Base-by-base conservation (phyloP, 176 grass and related monocot species). In the Luzula sylvatica region DNA sequence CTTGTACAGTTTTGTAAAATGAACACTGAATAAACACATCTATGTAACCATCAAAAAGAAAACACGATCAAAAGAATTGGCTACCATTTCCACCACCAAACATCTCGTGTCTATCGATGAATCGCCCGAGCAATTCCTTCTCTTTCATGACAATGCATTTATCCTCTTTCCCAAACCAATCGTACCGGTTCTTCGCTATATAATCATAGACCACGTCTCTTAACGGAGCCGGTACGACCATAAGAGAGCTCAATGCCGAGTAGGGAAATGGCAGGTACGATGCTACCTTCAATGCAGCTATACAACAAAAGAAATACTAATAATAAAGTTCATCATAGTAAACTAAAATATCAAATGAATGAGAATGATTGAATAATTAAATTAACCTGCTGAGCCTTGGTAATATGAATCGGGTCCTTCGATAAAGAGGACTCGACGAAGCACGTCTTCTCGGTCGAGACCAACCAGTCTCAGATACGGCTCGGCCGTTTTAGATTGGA, bases 251-350 rank as follows among this genome's bases (percentile, higher is more conserved):
- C 62, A 88, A 26, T 16, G 43, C 58, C 1, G 80, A 85, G 67
- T 95, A 88, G n/a, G 89, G 89, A 50, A 82, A 86, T 42, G 89
- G 89, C 58, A 95, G 70, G 62, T 95, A 95, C 3, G 76, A 82
- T 51, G 80, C 89, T 35, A 95, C 73, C 65, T 76, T 95, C 18
- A 88, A 57, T 1, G 62, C 83, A 79, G 89, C 83, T 95, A 69
- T 23, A 72, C 17, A 35, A 35, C 9, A 35, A n/a, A n/a, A n/a
- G n/a, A n/a, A n/a, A n/a, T n/a, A n/a, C n/a, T n/a, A n/a, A n/a
- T n/a, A n/a, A n/a, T n/a, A n/a, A n/a, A n/a, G n/a, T 35, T 35
- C 9, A 35, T 9, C 30, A 35, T 9, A 35, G 1, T 9, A 26
- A 11, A 69, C 61, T 19, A 15, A 35, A 56, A 3, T 32, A 19